phyloP scores from a whole-genome alignment of 352 stramenopile genomes.

The Globisporangium nodosum region DNA sequence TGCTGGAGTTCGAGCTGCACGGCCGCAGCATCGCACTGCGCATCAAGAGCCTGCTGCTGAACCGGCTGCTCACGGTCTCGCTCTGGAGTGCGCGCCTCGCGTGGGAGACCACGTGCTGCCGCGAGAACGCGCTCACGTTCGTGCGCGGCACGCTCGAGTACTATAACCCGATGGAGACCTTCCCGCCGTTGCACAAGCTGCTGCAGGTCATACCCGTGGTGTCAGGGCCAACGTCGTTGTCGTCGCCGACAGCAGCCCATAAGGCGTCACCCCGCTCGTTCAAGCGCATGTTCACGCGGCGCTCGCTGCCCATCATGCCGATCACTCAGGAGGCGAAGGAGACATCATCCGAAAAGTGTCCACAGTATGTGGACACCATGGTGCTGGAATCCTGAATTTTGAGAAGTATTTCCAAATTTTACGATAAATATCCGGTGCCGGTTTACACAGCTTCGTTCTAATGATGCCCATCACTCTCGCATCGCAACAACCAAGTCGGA shows the following conservation, averaged over 20 bases:
- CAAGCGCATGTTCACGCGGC: not conserved
- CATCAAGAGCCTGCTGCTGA: conserved; percentile 38
- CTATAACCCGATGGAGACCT: conserved; percentile 40
- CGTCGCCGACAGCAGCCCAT: not conserved
- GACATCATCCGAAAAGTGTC: too few relatives aligned
- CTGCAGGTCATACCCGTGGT: not conserved
- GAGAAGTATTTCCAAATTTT: not conserved
- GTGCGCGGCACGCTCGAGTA: conserved; percentile 39
- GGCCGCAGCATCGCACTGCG: conserved; percentile 18
- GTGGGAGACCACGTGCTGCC: conserved; percentile 23
- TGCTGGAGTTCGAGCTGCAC: conserved; percentile 18
- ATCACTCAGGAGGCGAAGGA: not conserved
- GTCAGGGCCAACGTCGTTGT: not conserved
- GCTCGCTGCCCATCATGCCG: not conserved
- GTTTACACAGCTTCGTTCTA: too few relatives aligned
- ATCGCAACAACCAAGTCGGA: too few relatives aligned
- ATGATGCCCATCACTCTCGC: too few relatives aligned
- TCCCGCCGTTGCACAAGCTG: conserved; percentile 13
- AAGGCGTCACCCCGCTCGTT: not conserved
- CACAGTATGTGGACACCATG: not conserved
- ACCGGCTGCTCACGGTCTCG: conserved; percentile 35
- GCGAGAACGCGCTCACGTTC: conserved; percentile 31
- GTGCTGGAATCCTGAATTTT: not conserved
- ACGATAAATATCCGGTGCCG: not conserved
- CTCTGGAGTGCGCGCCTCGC: conserved; percentile 34